Percentiles rank a stretch among this genome's conserved stretches.
phyloP scores from a whole-genome alignment of 2,329 filamentous ascomycete species.

The Talaromyces sp. region DNA sequence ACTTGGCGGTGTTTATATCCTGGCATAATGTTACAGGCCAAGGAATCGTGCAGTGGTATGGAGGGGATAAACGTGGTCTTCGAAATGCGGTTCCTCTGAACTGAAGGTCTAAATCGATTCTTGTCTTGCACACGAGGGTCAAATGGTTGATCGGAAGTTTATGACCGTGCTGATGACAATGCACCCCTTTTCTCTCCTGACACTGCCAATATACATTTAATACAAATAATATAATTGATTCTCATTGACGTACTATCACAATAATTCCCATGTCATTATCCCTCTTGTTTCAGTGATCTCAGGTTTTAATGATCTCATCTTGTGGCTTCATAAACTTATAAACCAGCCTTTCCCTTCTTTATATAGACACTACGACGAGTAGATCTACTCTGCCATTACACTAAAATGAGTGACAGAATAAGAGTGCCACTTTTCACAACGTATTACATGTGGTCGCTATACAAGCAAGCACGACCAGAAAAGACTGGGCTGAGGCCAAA shows the following conservation, averaged over 20 bases:
- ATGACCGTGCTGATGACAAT: slow-evolving; percentile 10
- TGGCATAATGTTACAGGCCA: slow-evolving; percentile 9
- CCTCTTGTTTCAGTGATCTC: too few relatives aligned
- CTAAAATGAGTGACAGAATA: too few relatives aligned
- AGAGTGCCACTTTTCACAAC: too few relatives aligned
- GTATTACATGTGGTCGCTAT: too few relatives aligned
- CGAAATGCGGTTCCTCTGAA: slow-evolving; percentile 4
- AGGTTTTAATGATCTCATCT: too few relatives aligned
- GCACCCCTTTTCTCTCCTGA: slow-evolving; percentile 4
- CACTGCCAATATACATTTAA: not conserved
- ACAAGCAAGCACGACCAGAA: too few relatives aligned
- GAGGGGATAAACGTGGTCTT: slow-evolving; percentile 10
- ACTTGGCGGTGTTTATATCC: slow-evolving; percentile 53
- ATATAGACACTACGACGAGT: too few relatives aligned
- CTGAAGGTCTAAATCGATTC: not conserved
- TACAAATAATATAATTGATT: slow-evolving; percentile 1
- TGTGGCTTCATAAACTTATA: too few relatives aligned
- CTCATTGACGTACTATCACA: not conserved
- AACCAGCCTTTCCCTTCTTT: too few relatives aligned
- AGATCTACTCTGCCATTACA: too few relatives aligned
- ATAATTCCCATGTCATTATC: too few relatives aligned
- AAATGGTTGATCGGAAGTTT: not conserved
- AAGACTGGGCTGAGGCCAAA: too few relatives aligned
- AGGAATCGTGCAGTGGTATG: slow-evolving; percentile 1
- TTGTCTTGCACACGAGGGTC: not conserved